phyloP scores from a whole-genome alignment of 805 yeast species.

The Spathaspora sp. region DNA sequence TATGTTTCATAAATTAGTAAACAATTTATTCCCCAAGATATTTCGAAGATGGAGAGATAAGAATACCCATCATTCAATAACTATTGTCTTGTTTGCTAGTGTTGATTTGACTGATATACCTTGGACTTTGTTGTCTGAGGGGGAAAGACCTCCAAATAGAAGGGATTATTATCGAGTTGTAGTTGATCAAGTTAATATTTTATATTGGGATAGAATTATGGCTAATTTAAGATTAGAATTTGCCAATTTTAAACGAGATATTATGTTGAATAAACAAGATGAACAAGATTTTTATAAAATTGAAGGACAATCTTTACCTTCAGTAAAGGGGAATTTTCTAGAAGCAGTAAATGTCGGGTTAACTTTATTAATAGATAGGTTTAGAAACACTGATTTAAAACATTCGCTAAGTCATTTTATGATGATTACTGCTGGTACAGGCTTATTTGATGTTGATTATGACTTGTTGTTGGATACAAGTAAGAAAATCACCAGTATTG shows the following conservation, averaged over 20 bases:
- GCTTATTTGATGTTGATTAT: constrained; percentile 87
- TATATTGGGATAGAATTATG: constrained; percentile 92
- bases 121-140: constrained; percentile 59
- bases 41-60: constrained; percentile 83
- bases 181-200: constrained; percentile 87
- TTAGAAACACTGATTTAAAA: constrained; percentile 79
- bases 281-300: constrained; percentile 26
- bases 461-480: constrained; percentile 72
- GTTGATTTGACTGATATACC: constrained; percentile 56
- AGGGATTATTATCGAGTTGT: constrained; percentile 88
- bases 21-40: constrained; percentile 86
- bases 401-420: constrained; percentile 91
- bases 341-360: constrained; percentile 87
- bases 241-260: constrained; percentile 73
- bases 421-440: constrained; percentile 88
- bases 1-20: constrained; percentile 86
- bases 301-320: constrained; percentile 70
- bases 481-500: constrained; percentile 69
- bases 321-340: constrained; percentile 83
- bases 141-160: constrained; percentile 66
- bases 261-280: constrained; percentile 42
- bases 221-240: constrained; percentile 80
- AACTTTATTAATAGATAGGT: constrained; percentile 70
- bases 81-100: constrained; percentile 83
- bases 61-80: constrained; percentile 86